Evolutionary conservation across 495 filamentous ascomycete species (phyloP), one percentile per base, ranked within the genome.

Genomic region (Penicillium mononematosum): DNA sequence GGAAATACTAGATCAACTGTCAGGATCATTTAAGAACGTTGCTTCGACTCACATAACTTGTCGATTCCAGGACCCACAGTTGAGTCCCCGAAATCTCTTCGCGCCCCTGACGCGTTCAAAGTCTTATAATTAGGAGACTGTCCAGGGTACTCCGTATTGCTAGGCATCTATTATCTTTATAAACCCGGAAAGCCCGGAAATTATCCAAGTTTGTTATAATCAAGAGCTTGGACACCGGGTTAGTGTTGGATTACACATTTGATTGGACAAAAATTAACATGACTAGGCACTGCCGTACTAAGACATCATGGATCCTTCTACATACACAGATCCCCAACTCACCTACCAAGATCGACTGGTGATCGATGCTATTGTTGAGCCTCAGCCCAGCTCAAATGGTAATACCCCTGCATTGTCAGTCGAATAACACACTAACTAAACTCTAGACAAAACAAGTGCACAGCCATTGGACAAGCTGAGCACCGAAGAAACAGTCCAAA

Each of bases 301-400:
- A 51, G 31, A 1, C 36, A 58, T 43, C 53, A 72, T 71, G 69
- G 74, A 74, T 62, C 71, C 70, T 3, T 43, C 65, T 32, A 69
- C 67, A n/a, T 75, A 70, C 46, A 64, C 78, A 47, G 75, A 77
- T 65, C 78, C 78, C 44, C 69, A 80, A 56, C 66, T 83, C 54
- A 78, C 80, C 34, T 71, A 67, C 29, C 70, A 77, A 32, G 81
- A 84, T 61, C 61, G 65, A 41, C 54, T 82, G 50, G 77, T 84
- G 7, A 66, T 84, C n/a, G 61, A 73, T 47, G 74, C 76, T 51
- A 69, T 84, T 27, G 64, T 78, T 17, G 50, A 64, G n/a, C 53
- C 44, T 16, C 72, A 77, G 20, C 45, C 63, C 19, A 50, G 52
- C 34, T 46, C 64, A 25, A 39, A 63, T 25, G 52, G 65, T 68